These are phyloP conservation scores for Euphrasia confusa DNA, from an alignment of 257 asterid species.

Conservation along the genomic window DNA sequence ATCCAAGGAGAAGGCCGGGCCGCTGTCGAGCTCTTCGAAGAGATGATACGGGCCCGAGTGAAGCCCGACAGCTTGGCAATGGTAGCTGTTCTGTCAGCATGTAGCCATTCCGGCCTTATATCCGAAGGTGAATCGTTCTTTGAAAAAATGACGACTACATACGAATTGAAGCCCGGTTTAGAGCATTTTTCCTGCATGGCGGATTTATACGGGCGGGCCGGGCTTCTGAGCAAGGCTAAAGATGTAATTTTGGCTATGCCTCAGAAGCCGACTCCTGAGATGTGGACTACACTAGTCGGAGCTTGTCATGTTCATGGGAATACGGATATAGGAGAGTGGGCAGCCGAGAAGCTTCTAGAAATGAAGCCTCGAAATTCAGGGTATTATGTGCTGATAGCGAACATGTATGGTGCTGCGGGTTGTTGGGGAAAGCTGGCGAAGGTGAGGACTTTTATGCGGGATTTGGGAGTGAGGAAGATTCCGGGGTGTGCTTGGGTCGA, in stretches of 20 bases:
- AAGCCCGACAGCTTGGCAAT: conserved; percentile 74
- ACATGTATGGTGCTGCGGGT: conserved; percentile 86
- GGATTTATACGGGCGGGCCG: conserved; percentile 86
- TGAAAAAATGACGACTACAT: conserved; percentile 51
- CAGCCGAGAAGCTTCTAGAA: conserved; percentile 70
- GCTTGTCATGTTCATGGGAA: conserved; percentile 76
- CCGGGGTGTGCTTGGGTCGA: conserved; percentile 86
- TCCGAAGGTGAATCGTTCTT: conserved; percentile 51
- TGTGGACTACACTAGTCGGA: conserved; percentile 89
- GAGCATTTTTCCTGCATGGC: conserved; percentile 84
- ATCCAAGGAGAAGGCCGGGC: conserved; percentile 63
- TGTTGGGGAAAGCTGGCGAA: conserved; percentile 61
- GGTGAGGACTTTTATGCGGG: conserved; percentile 72
- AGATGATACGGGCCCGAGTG: conserved; percentile 52
- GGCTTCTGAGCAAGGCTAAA: conserved; percentile 52
- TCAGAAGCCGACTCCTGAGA: conserved; percentile 54
- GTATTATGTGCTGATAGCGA: conserved; percentile 71
- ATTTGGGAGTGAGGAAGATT: conserved; percentile 69
- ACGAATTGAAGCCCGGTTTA: conserved; percentile 48
- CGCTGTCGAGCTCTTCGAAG: conserved; percentile 58
- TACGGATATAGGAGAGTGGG: conserved; percentile 77
- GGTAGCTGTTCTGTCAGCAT: conserved; percentile 74
- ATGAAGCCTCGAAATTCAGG: conserved; percentile 66
- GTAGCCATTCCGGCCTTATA: conserved; percentile 89
- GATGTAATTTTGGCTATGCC: conserved; percentile 57